Evolutionary conservation across 148 eudicot species (phyloP), one percentile per base, ranked within the genome.

Genomic region (Camellia sinensis): DNA sequence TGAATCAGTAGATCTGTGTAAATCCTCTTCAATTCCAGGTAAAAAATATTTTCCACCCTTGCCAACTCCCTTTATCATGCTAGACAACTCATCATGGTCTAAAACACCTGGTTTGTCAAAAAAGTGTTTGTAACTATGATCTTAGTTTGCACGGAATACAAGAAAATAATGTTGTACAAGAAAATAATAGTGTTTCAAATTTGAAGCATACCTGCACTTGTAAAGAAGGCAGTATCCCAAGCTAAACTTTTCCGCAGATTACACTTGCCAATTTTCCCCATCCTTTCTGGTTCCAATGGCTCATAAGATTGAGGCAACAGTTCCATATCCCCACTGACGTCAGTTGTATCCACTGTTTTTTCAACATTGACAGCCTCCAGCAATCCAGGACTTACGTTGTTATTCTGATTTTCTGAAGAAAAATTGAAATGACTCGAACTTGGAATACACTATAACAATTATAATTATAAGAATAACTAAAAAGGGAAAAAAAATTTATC

Each of bases 231-330:
- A 79, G 87, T 90, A 79, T 96, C 98, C 99, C 99, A 96, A 21
- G 99, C 99, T 89, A 96, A 89, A 85, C 99, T 96, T 83, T 93
- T 96, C 57, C 99, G 95, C 78, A 94, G 75, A 77, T 96, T 96
- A 66, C 84, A 89, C 84, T 89, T 92, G 70, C 87, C 90, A 69
- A 21, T 82, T 80, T 84, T 89, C 79, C 75, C 78, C 21, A 82
- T 76, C 69, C 44, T 83, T 74, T 75, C 85, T 66, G 88, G 82
- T 76, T 85, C 93, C 18, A 19, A 41, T 52, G 89, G 82, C 80
- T 87, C 86, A 82, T 70, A 61, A 60, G 85, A 87, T 75, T 84
- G 86, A 44, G 81, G 81, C 67, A 81, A 19, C 48, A 82, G 85
- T 65, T 79, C 80, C 79, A 75, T 65, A 61, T 43, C 64, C 76